Evolutionary conservation across 106 monocot species (phyloP).

Genomic region (Dendrobium nobile): DNA sequence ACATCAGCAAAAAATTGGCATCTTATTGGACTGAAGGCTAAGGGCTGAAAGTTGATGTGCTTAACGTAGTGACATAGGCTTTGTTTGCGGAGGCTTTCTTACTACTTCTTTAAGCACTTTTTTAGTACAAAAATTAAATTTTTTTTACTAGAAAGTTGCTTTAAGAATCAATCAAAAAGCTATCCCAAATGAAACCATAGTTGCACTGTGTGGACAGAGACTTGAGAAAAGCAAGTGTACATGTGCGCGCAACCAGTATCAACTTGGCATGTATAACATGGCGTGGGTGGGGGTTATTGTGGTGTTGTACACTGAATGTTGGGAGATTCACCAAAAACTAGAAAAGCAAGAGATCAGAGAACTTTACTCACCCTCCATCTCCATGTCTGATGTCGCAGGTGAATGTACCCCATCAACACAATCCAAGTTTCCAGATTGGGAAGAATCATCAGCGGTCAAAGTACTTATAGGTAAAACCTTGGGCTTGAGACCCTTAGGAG

Average conservation of each 20-base stretch:
- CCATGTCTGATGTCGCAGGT: conserved; percentile 70
- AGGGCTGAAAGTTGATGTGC: background rate
- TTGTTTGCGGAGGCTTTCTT: no score
- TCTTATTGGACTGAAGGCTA: background rate
- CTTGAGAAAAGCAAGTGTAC: background rate
- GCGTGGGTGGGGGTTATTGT: background rate
- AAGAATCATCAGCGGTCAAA: background rate
- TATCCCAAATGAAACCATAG: background rate
- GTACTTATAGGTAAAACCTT: background rate
- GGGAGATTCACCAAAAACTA: background rate
- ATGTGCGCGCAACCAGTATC: background rate
- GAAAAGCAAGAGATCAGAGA: background rate
- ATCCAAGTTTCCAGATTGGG: conserved; percentile 7
- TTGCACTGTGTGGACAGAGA: background rate
- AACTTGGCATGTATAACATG: background rate
- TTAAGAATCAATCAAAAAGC: no score
- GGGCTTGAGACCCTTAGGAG: background rate
- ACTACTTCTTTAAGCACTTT: no score
- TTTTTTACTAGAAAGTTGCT: no score
- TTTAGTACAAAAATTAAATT: no score
- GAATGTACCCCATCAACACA: conserved; percentile 19
- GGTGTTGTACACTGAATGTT: background rate
- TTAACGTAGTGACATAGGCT: background rate
- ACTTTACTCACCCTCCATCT: conserved; percentile 60
- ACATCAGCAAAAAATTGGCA: background rate